A percentile compares a stretch with the other conserved stretches of the same genome.
Evolutionary conservation across 2,329 filamentous ascomycete species (phyloP).

Genomic region (Xylariales sp.): DNA sequence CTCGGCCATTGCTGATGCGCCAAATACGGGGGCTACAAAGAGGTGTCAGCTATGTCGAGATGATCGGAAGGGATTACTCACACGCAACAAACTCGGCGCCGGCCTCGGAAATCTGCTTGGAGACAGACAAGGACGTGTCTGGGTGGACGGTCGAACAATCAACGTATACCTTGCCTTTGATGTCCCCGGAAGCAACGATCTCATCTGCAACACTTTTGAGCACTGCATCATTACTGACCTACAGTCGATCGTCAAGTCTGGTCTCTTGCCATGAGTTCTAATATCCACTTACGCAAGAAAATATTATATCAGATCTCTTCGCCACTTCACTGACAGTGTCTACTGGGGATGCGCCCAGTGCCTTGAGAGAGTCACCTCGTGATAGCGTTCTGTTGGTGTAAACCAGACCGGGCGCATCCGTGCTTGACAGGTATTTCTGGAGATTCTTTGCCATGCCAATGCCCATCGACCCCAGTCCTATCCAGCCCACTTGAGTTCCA

Average conservation of each 20-base stretch:
- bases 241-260: neutral
- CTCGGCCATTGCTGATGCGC: constrained; percentile 36
- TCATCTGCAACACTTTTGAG: constrained; percentile 16
- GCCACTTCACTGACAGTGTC: constrained; percentile 20
- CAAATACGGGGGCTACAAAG: constrained; percentile 35
- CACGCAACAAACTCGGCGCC: constrained; percentile 27
- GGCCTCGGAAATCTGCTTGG: constrained; percentile 27
- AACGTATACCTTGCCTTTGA: constrained; percentile 24
- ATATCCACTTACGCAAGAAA: constrained; percentile 23
- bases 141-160: constrained; percentile 29
- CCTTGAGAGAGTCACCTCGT: constrained; percentile 29
- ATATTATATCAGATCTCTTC: constrained; percentile 22
- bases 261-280: neutral
- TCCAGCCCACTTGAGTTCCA: constrained; percentile 13
- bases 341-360: constrained; percentile 28
- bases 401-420: constrained; percentile 20
- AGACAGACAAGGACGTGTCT: constrained; percentile 26
- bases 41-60: neutral
- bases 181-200: constrained; percentile 16
- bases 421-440: constrained; percentile 18
- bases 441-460: constrained; percentile 19
- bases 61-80: neutral
- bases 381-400: constrained; percentile 37
- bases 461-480: constrained; percentile 23
- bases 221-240: constrained; percentile 33